Evolutionary conservation across 2,329 filamentous ascomycete species (phyloP), one percentile per base, ranked within the genome.

Genomic region (Diaporthe destruens): DNA sequence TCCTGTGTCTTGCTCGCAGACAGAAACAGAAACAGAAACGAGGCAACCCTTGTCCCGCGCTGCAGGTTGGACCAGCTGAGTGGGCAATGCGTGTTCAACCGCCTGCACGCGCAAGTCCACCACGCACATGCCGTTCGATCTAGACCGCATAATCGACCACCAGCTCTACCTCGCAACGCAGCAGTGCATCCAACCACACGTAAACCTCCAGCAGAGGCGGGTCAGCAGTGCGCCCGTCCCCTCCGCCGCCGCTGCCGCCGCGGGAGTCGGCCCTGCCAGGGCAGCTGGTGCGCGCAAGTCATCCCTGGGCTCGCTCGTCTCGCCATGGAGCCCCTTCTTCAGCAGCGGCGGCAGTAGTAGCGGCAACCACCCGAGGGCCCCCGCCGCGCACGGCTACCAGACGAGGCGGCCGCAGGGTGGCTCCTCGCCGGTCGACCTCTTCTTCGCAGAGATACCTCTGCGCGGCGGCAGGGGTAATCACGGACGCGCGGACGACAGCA

Each of bases 141-240:
- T 72, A 20, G 44, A 67, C 51, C 49, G 63, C 54, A 54, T 53
- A 36, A 69, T 74, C 56, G 72, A 69, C 63, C 25, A 66, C 18
- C 54, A 69, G 42, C 63, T 69, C 49, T 72, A 72, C 56, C 63
- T 65, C 55, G 70, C 65, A 25, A 72, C 72, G 0, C 63, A 74
- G 57, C 39, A 69, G 63, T 69, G 55, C 44, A 44, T 72, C 32
- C 18, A 25, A 16, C 67, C 67, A 6, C 29, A 61, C 67, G 23
- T 23, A 20, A n/a, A n/a, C n/a, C 67, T n/a, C 9, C 67, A 42
- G 44, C 67, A 42, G 23, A 51, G 42, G 42, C 59, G 55, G 44
- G 36, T 57, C 39, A 61, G 18, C 44, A 70, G 55, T 12, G 56
- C 44, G 7, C 54, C 67, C n/a, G 16, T 47, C 44, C 44, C 44